These are phyloP conservation scores for Acanthamoeba culbertsoni DNA, from an alignment of 208 protist genomes.

Conservation along the genomic window DNA sequence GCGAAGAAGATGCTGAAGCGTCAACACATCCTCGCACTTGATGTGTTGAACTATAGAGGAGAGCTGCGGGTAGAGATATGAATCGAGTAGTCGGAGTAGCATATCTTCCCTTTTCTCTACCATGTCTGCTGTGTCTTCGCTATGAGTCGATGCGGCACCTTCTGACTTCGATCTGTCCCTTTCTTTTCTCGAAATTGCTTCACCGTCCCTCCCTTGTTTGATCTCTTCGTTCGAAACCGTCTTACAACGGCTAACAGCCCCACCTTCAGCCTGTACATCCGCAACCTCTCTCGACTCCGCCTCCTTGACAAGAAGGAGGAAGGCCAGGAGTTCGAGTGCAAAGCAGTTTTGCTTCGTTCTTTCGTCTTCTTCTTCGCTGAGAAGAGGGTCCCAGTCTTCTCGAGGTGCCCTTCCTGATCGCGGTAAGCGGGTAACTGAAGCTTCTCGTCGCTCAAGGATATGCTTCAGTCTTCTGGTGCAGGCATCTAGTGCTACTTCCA, in stretches of 20 bases:
- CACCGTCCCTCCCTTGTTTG: no score
- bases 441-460: not conserved
- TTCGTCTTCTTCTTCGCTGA: not conserved
- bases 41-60: not conserved
- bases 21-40: slow-evolving; percentile 2
- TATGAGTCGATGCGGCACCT: not conserved
- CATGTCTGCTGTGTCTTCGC: no score
- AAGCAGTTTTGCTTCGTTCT: not conserved
- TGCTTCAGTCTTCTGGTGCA: not conserved
- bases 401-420: not conserved
- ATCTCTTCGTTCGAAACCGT: no score
- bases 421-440: not conserved
- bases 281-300: not conserved
- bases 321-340: slow-evolving; percentile 1
- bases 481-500: not conserved
- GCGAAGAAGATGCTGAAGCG: not conserved
- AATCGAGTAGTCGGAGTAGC: not conserved
- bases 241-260: no score
- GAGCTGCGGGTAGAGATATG: not conserved
- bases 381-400: not conserved
- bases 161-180: not conserved
- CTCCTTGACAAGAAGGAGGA: not conserved
- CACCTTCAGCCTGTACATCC: not conserved
- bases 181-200: no score
- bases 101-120: not conserved